phyloP scores from a whole-genome alignment of 345 rosid species.

The Hypericum perforatum region DNA sequence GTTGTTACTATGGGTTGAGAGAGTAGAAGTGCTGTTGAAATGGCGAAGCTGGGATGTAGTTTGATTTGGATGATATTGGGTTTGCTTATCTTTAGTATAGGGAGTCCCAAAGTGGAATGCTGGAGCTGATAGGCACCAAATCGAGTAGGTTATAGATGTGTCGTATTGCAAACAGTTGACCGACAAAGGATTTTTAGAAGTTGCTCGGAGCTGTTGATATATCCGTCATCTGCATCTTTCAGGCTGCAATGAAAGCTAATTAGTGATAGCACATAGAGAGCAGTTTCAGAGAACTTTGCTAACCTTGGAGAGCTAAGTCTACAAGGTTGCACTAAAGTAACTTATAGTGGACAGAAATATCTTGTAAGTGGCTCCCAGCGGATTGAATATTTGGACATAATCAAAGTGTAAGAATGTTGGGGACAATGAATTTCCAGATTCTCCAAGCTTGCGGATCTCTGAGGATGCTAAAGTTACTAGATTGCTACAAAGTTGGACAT shows the following conservation, averaged over 20 bases:
- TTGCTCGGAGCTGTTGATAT: conserved; percentile 67
- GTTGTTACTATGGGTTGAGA: too few relatives aligned
- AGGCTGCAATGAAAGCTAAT: conserved; percentile 66
- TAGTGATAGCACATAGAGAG: conserved; percentile 35
- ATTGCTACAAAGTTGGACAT: conserved; percentile 70
- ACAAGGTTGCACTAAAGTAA: conserved; percentile 64
- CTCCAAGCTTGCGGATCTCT: conserved; percentile 55
- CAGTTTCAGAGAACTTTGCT: conserved; percentile 51
- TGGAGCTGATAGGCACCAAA: too few relatives aligned
- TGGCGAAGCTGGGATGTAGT: too few relatives aligned
- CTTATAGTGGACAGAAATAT: conserved; percentile 52
- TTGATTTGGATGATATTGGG: too few relatives aligned
- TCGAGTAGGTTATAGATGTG: conserved; percentile 33
- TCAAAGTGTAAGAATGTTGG: conserved; percentile 78
- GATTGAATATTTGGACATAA: conserved; percentile 55
- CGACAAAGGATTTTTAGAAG: conserved; percentile 67
- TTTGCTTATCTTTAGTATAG: too few relatives aligned
- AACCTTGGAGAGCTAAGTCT: conserved; percentile 52
- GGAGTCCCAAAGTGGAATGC: too few relatives aligned
- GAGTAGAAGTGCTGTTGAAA: too few relatives aligned
- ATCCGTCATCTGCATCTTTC: conserved; percentile 53
- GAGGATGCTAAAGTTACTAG: conserved; percentile 64
- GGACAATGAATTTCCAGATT: conserved; percentile 54
- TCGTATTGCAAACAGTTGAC: conserved; percentile 78
- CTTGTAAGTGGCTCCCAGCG: conserved; percentile 59